Evolutionary conservation across 805 yeast genomes (phyloP).

Genomic region (Torulaspora maleeae): DNA sequence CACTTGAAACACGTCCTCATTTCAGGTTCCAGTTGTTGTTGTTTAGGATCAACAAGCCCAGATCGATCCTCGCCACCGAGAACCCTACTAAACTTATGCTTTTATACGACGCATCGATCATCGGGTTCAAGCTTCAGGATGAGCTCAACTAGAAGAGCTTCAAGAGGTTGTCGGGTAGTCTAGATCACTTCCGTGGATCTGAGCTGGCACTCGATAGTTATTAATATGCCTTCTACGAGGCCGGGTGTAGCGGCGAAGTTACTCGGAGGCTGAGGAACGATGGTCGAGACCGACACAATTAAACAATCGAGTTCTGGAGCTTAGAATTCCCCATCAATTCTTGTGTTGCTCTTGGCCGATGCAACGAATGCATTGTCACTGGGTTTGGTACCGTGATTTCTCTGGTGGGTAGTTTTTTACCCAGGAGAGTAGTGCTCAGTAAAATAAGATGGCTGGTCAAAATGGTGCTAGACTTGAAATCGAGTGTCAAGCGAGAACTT

Average conservation of each 20-base stretch:
- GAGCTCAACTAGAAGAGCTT: no score
- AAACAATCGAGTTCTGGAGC: neutral
- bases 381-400: neutral
- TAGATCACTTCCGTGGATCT: no score
- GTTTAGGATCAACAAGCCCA: neutral
- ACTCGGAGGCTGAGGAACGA: no score
- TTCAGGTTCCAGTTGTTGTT: neutral
- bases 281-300: neutral
- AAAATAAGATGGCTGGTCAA: slow-evolving; percentile 7
- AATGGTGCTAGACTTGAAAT: neutral
- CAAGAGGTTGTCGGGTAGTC: no score
- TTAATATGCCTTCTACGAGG: no score
- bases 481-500: neutral
- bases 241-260: no score
- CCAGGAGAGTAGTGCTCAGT: neutral
- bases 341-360: neutral
- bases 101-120: no score
- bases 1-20: neutral
- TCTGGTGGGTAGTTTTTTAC: neutral
- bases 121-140: no score
- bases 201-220: no score
- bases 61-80: neutral
- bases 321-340: neutral
- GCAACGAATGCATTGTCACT: neutral
- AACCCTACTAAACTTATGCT: no score